Conservation (phyloP, 2,329 filamentous ascomycete genomes). For the Knufia petricola region DNA sequence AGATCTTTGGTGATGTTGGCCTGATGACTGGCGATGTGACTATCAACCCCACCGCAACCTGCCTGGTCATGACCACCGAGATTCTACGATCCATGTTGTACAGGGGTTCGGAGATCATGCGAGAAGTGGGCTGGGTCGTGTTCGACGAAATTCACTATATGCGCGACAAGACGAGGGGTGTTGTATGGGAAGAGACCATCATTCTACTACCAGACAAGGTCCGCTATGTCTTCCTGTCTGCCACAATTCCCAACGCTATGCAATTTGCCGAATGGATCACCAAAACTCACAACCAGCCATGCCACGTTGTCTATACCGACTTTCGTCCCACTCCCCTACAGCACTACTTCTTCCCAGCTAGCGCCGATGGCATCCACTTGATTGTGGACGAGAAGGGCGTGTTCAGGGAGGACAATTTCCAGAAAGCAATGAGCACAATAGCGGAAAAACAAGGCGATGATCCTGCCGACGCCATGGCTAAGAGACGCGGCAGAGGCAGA, state of each 20-base stretch:
- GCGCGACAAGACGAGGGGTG: conserved; percentile 84
- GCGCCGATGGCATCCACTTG: conserved; percentile 83
- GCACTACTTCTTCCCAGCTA: conserved; percentile 94
- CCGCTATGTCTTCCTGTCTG: conserved; percentile 94
- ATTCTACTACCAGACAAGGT: conserved; percentile 97
- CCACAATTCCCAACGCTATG: conserved; percentile 97
- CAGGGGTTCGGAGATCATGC: conserved; percentile 97
- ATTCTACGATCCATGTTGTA: conserved; percentile 99
- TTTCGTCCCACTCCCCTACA: conserved; percentile 94
- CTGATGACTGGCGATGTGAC: conserved; percentile 99
- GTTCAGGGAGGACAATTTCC: conserved; percentile 96
- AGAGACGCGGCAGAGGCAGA: conserved; percentile 76
- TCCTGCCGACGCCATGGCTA: conserved; percentile 66
- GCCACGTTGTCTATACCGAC: conserved; percentile 97
- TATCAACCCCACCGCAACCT: conserved; percentile 96
- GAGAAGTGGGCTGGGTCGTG: conserved; percentile 95
- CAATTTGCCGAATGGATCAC: conserved; percentile 99
- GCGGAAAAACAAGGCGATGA: conserved; percentile 81
- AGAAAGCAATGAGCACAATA: conserved; percentile 85
- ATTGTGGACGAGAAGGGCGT: conserved; percentile 94
- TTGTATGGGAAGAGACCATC: conserved; percentile 99
- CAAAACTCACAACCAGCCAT: conserved; percentile 94
- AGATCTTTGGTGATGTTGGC: conserved; percentile 91
- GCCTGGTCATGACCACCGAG: conserved; percentile 97
- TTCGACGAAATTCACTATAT: conserved; percentile 99